Conservation (phyloP, 306 rosid species). For the Mimosa pudica region DNA sequence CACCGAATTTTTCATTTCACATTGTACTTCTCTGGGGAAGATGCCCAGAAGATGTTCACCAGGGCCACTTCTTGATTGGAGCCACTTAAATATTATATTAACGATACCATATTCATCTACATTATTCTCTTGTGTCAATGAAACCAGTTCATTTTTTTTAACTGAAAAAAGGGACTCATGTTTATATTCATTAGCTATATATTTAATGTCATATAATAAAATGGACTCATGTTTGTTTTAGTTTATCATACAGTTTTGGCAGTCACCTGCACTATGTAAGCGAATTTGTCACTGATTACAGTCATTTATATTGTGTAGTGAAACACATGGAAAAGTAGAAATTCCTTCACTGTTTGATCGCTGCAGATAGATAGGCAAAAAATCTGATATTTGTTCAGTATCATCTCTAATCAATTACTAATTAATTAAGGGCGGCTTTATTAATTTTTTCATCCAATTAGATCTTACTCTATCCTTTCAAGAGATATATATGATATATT, state of each 20-base stretch:
- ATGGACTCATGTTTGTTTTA: constrained; percentile 9
- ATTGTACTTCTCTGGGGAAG: neutral
- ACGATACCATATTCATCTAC: neutral
- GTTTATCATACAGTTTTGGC: neutral
- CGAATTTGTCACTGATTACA: constrained; percentile 17
- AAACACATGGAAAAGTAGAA: constrained; percentile 3
- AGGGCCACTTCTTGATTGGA: neutral
- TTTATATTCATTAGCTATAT: neutral
- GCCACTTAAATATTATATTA: neutral
- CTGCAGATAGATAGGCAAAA: neutral
- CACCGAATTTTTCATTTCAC: neutral
- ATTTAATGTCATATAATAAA: neutral
- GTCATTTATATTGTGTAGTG: constrained; percentile 2
- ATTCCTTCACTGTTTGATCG: constrained; percentile 22
- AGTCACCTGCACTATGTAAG: constrained; percentile 23
- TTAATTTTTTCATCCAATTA: constrained; percentile 31
- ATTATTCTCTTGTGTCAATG: neutral
- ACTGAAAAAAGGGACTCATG: neutral
- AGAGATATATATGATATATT: constrained; percentile 30
- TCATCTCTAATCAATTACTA: constrained; percentile 6
- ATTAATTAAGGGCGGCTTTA: constrained; percentile 1
- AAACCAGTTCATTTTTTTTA: neutral
- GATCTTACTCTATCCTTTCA: constrained; percentile 37
- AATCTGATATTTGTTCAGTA: constrained; percentile 4
- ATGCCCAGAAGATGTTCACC: constrained; percentile 10